Evolutionary conservation across 1,139 yeast genomes (phyloP).

Genomic region (Protomyces pachydermus): DNA sequence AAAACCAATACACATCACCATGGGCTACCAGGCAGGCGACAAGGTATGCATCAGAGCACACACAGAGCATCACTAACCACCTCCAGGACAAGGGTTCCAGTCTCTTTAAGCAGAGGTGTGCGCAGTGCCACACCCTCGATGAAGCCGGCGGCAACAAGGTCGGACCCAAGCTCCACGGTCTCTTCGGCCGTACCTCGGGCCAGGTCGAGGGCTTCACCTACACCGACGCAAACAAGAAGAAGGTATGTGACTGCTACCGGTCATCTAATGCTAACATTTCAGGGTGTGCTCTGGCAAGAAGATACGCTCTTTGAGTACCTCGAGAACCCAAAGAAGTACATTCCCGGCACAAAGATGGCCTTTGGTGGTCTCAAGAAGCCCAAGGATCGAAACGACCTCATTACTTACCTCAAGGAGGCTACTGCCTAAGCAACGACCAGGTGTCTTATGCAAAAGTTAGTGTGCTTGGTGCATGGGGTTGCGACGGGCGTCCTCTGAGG

Average conservation of each 20-base stretch:
- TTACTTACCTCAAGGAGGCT: slow-evolving; percentile 49
- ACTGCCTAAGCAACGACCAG: slow-evolving; percentile 8
- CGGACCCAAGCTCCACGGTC: slow-evolving; percentile 93
- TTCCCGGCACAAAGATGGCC: slow-evolving; percentile 99
- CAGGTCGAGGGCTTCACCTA: slow-evolving; percentile 87
- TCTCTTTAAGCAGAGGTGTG: slow-evolving; percentile 96
- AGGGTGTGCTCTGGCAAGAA: slow-evolving; percentile 76
- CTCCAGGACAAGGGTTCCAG: slow-evolving; percentile 73
- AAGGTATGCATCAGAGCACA: background rate
- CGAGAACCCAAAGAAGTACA: slow-evolving; percentile 99
- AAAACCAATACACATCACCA: background rate
- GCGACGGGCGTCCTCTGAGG: too few species aligned
- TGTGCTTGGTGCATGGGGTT: too few species aligned
- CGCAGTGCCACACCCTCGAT: slow-evolving; percentile 98
- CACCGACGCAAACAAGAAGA: slow-evolving; percentile 97
- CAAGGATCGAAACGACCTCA: slow-evolving; percentile 95
- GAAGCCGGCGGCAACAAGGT: slow-evolving; percentile 97
- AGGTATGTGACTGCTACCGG: slow-evolving; percentile 38
- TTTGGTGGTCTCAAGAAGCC: slow-evolving; percentile 99
- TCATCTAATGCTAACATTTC: background rate
- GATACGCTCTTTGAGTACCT: slow-evolving; percentile 91
- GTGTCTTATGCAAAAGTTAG: too few species aligned
- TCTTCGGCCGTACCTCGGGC: slow-evolving; percentile 89
- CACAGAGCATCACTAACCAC: background rate
- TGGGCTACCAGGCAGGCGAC: background rate